Evolutionary conservation across 2,329 filamentous ascomycete species (phyloP), one percentile per base, ranked within the genome.

Genomic region (Cytospora piceicola): DNA sequence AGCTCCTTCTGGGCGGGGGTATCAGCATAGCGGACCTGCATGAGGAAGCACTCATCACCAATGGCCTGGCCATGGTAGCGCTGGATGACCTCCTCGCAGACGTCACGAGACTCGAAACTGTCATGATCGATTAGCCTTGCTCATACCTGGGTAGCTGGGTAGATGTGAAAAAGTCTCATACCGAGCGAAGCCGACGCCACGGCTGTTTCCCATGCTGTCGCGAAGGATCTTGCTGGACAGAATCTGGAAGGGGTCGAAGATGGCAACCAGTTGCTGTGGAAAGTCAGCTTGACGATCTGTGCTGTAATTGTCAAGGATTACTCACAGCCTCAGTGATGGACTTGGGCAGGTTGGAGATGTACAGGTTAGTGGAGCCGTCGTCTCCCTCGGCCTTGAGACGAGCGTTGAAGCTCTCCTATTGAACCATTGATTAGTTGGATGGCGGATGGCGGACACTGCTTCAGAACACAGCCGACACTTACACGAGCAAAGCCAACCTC

Each of bases 401-500:
- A 71, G 94, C 94, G 78, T 99, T 99, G 81, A 98, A 97, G 24
- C 94, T 98, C 82, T 98, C 95, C 91, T 96, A 29, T 62, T 57
- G 11, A 14, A 11, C 9, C 24, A n/a, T 24, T 14, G 22, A n/a
- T 49, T 51, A 55, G 61, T 17, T 51, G 30, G 15, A 15, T 36
- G 30, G 49, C n/a, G 51, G 49, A 15, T 24, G n/a, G 30, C 30
- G 3, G 24, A 22, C 2, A 42, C 34, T 11, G 24, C 12, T 27
- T 34, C 49, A 61, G 36, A 55, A 49, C 62, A n/a, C 27, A 64
- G 57, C 56, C 49, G 32, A 79, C 12, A 27, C 85, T 75, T 80
- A 96, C 93, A 74, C 94, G 88, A 72, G 96, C 95, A 80, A 98
- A 98, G 75, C 94, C 96, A 72, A 97, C 94, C 82, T 99, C 95